Base-by-base conservation (phyloP, 805 yeast genomes). In the Wickerhamiella domercqiae region DNA sequence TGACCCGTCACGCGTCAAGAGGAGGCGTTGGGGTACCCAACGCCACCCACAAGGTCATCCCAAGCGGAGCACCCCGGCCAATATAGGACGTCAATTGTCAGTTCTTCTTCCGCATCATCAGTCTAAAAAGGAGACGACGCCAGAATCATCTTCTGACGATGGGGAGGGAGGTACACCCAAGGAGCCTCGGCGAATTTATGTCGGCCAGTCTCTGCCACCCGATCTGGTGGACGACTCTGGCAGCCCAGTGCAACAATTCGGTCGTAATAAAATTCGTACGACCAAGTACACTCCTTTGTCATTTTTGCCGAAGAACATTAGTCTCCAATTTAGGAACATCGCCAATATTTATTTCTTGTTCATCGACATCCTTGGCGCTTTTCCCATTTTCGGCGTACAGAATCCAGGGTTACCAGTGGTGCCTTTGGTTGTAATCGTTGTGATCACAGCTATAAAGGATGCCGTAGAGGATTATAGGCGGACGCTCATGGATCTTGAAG, bases 251-350 rank as follows among this genome's bases (percentile, higher is more conserved):
- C 60, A 64, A 2, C 53, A 58, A n/a, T 87, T 78, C 53, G 75
- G 93, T 4, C 70, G 96, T 52, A 90, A 87, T 63, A 87, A 90
- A 58, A 83, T 90, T 49, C 75, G 97, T 63, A 86, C 98, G 0
- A 83, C 98, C 2, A 87, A 84, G 62, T 90, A 90, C 59, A 90
- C 97, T 2, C 95, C 98, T 5, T 52, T 90, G 38, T 64, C 86
- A 11, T 87, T 87, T 52, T 47, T 87, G 19, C 97, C 97, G 2
- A 87, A 87, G 56, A 87, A 87, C 57, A 56, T 87, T 36, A 57
- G 60, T 32, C 68, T 69, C 45, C 98, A 90, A 60, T 86, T 86
- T 58, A 74, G 71, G 43, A 87, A 87, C 56, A 71, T 86, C 45
- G 98, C 98, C 35, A 90, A 90, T 59, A 62, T 83, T 35, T 90